Evolutionary conservation across 352 stramenopile genomes (phyloP), one percentile per base, ranked within the genome.

Genomic region (Globisporangium irregulare): DNA sequence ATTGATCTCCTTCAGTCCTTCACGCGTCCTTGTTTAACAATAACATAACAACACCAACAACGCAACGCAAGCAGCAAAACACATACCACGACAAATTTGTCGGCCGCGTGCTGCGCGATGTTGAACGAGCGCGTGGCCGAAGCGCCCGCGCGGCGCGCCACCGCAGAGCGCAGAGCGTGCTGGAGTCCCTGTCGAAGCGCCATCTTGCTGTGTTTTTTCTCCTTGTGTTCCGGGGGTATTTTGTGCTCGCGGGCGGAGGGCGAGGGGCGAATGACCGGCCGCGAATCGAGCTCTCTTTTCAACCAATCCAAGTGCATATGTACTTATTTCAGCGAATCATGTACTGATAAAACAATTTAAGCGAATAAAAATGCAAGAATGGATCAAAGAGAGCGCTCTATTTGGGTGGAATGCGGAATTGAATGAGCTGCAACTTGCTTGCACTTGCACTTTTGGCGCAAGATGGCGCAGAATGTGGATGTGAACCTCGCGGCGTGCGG

Each of bases 31-130:
- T n/a, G 41, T 48, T 48, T 48, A 48, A 48, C 48, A 59, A 18
- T 36, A 36, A 24, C 24, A 25, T 18, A 36, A 27, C 25, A 14
- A 38, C 54, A 41, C 25, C 20, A n/a, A 59, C 15, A 48, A 22
- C 25, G 58, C 14, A 29, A 50, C 27, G 27, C 27, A 32, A 32
- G 27, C 27, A 32, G 20, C 1, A 51, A 1, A 64, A 15, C 32
- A 83, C 80, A 70, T 59, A 92, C 84, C 78, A 93, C 75, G 8
- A 87, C 74, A 69, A 93, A 91, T 73, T 93, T 91, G 71, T 93
- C 85, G 53, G 85, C 85, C 22, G 85, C 83, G 71, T 91, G 85
- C 57, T 78, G 73, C 10, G 78, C 74, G 34, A 79, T 64, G 60
- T 74, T 84, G 70, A 90, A 87, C 48, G 74, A 70, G 58, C 81